phyloP scores from a whole-genome alignment of 331 rosid species.

The Telfairia occidentalis region DNA sequence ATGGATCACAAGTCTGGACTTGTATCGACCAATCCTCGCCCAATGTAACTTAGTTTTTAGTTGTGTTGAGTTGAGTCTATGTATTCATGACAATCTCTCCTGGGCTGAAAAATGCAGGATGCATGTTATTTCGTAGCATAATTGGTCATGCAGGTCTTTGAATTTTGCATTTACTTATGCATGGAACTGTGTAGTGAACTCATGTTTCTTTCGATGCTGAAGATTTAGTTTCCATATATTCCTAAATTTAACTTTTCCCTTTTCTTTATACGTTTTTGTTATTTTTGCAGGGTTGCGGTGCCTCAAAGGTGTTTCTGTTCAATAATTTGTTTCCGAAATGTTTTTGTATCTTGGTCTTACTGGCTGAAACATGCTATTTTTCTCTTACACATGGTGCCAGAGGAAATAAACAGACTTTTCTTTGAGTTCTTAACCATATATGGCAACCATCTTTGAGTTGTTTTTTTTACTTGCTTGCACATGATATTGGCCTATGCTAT shows the following conservation, averaged over 20 bases:
- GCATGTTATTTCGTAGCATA: not conserved
- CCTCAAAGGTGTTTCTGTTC: conserved; percentile 2
- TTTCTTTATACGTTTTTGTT: not conserved
- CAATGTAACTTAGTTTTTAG: not conserved
- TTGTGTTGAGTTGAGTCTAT: not conserved
- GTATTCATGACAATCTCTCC: not conserved
- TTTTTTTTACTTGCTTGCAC: not conserved
- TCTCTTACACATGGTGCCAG: not conserved
- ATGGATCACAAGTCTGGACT: not conserved
- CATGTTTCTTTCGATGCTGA: not conserved
- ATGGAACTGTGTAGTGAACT: not conserved
- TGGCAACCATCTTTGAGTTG: not conserved
- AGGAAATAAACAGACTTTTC: conserved; percentile 6
- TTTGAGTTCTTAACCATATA: not conserved
- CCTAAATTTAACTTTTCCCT: not conserved
- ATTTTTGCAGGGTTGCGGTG: conserved; percentile 3
- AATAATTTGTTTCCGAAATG: conserved; percentile 6
- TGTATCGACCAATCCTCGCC: not conserved
- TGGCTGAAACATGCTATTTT: conserved; percentile 2
- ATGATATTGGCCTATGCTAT: not conserved
- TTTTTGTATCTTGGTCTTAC: conserved; percentile 1
- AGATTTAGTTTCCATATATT: not conserved
- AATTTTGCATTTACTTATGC: not conserved
- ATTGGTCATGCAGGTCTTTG: not conserved
- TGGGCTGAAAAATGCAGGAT: not conserved